phyloP scores from a whole-genome alignment of 2,329 filamentous ascomycete genomes.

The Fusarium sp. region DNA sequence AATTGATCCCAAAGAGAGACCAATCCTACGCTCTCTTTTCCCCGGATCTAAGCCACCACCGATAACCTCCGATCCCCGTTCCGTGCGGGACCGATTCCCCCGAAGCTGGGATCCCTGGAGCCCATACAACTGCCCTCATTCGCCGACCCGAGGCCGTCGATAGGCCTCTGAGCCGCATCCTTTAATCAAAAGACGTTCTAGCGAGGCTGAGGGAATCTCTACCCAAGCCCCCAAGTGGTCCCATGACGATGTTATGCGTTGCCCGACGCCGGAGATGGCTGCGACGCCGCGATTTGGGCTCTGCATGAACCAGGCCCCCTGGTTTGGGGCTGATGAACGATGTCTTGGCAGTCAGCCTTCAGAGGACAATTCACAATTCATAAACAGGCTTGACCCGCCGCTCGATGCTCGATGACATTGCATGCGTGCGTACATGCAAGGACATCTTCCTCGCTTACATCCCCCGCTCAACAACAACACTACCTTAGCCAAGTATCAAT shows the following conservation, averaged over 20 bases:
- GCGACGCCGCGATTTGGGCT: slow-evolving; percentile 5
- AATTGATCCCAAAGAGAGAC: slow-evolving; percentile 7
- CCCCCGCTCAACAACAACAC: slow-evolving; percentile 1
- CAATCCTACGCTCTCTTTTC: slow-evolving; percentile 3
- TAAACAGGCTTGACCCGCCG: slow-evolving; percentile 35
- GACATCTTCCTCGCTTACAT: slow-evolving; percentile 16
- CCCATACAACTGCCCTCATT: slow-evolving; percentile 33
- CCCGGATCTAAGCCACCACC: slow-evolving; percentile 47
- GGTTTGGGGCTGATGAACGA: slow-evolving; percentile 19
- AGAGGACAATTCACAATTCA: slow-evolving; percentile 34
- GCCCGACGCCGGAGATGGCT: slow-evolving; percentile 3
- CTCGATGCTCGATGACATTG: slow-evolving; percentile 16
- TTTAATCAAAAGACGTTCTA: slow-evolving; percentile 24
- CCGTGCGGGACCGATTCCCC: slow-evolving; percentile 29
- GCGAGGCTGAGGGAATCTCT: slow-evolving; percentile 18
- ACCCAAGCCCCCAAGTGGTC: slow-evolving; percentile 4
- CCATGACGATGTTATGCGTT: slow-evolving; percentile 17
- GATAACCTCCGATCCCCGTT: slow-evolving; percentile 26
- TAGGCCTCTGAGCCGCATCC: slow-evolving; percentile 17
- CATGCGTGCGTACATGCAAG: neutral
- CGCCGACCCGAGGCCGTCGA: slow-evolving; percentile 26
- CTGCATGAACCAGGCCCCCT: slow-evolving; percentile 32
- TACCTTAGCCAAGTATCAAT: too few relatives aligned
- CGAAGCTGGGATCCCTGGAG: slow-evolving; percentile 15
- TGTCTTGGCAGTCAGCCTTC: slow-evolving; percentile 37